Conservation (phyloP, 2,329 filamentous ascomycete genomes). For the Verticillium nonalfalfae region DNA sequence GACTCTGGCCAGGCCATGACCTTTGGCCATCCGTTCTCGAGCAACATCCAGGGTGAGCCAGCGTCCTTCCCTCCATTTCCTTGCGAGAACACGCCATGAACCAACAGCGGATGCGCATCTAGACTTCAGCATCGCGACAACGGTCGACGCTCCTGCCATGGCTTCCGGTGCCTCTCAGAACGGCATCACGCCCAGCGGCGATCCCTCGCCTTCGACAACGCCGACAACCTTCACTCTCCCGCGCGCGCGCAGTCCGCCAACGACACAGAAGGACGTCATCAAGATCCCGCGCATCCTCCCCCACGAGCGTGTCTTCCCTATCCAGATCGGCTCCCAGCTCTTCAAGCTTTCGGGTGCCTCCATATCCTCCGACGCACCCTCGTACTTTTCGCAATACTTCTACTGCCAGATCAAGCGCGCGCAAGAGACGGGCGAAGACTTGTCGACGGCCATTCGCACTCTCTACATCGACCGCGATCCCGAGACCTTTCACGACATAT, state of each 20-base stretch:
- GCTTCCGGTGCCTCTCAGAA: background rate
- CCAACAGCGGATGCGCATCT: background rate
- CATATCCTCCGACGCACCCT: conserved; percentile 75
- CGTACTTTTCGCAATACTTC: conserved; percentile 95
- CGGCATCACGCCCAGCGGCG: conserved; percentile 10
- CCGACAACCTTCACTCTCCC: background rate
- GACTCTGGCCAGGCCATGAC: background rate
- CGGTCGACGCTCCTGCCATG: background rate
- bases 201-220: conserved; percentile 7
- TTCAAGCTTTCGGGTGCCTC: conserved; percentile 70
- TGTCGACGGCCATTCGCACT: conserved; percentile 55
- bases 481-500: conserved; percentile 81
- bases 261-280: conserved; percentile 20
- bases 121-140: background rate
- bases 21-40: background rate
- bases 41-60: background rate
- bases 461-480: conserved; percentile 95
- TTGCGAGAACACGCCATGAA: background rate
- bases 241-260: background rate
- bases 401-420: conserved; percentile 68
- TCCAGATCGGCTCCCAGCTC: conserved; percentile 66
- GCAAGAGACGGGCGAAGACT: conserved; percentile 50
- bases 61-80: background rate
- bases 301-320: conserved; percentile 66
- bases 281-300: conserved; percentile 55